A percentile compares a stretch with the other conserved stretches of the same genome.
These are phyloP conservation scores for Trichothecium sympodiale DNA, from an alignment of 2,329 filamentous ascomycete genomes.

Conservation along the genomic window DNA sequence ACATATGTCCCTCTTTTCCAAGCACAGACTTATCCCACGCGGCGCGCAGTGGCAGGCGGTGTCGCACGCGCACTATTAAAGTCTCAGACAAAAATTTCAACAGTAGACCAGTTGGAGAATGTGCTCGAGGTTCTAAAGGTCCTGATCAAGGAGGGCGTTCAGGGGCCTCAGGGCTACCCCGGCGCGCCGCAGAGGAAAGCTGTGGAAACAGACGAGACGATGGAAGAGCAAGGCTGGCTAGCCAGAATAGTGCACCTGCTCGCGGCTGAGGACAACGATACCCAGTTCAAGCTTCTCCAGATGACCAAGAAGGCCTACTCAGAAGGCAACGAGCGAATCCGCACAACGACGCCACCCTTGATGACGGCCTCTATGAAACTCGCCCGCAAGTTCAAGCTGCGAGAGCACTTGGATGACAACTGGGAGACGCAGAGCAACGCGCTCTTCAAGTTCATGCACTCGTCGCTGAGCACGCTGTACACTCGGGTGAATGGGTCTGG, in stretches of 20 bases:
- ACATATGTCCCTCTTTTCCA: constrained; percentile 85
- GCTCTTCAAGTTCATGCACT: constrained; percentile 93
- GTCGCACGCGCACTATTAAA: constrained; percentile 73
- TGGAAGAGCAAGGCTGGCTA: constrained; percentile 96
- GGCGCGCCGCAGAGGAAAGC: constrained; percentile 66
- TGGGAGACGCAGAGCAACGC: constrained; percentile 58
- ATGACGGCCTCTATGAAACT: constrained; percentile 86
- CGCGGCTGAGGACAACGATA: constrained; percentile 75
- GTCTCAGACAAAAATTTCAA: constrained; percentile 70
- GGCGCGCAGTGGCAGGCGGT: constrained; percentile 82
- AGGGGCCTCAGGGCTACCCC: constrained; percentile 73
- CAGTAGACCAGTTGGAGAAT: constrained; percentile 70
- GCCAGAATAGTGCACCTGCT: constrained; percentile 86
- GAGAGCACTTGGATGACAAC: constrained; percentile 69
- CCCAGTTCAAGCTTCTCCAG: constrained; percentile 88
- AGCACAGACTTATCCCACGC: constrained; percentile 84
- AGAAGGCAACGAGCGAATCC: constrained; percentile 89
- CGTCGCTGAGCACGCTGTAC: constrained; percentile 75
- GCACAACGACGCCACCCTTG: constrained; percentile 87
- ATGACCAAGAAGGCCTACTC: constrained; percentile 75
- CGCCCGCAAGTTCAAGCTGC: constrained; percentile 75
- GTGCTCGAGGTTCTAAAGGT: constrained; percentile 83
- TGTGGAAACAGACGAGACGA: constrained; percentile 86
- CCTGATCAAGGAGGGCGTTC: constrained; percentile 84
- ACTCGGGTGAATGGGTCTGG: constrained; percentile 67